A percentile compares a stretch with the other conserved stretches of the same genome.
Evolutionary conservation across 192 early-diverging fungal species (phyloP).

Genomic region (Ambispora gerdemannii): DNA sequence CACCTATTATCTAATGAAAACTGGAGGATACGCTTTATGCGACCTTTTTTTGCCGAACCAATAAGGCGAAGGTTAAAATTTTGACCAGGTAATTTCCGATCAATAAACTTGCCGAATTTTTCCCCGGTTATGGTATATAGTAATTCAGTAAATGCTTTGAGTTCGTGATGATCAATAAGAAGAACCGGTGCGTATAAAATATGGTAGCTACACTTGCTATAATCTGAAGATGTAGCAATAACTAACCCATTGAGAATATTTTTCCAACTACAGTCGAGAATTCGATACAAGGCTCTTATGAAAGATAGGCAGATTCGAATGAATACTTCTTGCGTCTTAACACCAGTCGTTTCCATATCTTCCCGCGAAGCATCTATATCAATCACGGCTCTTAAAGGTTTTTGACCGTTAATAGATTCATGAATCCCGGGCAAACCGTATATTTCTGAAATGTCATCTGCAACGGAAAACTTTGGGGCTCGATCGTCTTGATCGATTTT

Average conservation of each 20-base stretch:
- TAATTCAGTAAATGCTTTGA: conserved; percentile 21
- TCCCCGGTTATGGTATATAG: too few species aligned
- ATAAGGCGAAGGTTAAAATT: conserved; percentile 14
- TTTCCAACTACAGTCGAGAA: conserved; percentile 19
- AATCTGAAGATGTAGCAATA: background rate
- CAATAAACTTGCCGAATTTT: too few species aligned
- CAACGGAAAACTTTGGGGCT: conserved; percentile 14
- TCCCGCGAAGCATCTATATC: conserved; percentile 12
- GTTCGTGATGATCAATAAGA: conserved; percentile 12
- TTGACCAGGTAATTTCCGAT: conserved; percentile 17
- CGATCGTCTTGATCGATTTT: conserved; percentile 11
- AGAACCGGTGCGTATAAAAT: conserved; percentile 11
- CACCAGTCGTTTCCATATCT: background rate
- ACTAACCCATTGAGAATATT: background rate
- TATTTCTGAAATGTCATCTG: conserved; percentile 18
- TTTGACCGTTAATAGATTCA: conserved; percentile 26
- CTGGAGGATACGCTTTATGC: too few species aligned
- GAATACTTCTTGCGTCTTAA: background rate
- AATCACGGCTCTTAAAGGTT: conserved; percentile 19
- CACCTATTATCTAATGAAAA: too few species aligned
- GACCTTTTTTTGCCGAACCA: too few species aligned
- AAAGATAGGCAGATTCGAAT: too few species aligned
- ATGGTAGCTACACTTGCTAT: conserved; percentile 21
- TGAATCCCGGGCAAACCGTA: background rate
- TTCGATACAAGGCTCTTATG: conserved; percentile 24